Conservation (phyloP, 2,329 filamentous ascomycete species). For the Plectosphaerella plurivora region DNA sequence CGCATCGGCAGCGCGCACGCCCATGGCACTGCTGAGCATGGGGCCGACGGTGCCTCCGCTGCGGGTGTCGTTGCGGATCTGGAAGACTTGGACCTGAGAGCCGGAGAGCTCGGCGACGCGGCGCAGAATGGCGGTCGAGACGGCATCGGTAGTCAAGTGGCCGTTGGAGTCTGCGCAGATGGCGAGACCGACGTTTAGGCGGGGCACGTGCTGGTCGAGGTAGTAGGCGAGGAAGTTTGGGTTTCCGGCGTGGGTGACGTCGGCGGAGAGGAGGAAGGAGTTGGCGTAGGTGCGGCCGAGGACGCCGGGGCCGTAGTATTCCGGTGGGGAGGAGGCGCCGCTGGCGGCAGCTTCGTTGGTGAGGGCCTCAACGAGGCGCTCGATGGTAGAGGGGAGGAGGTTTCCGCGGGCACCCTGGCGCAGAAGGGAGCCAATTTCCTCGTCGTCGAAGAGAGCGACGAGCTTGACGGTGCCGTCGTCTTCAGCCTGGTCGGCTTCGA, state of each 20-base stretch:
- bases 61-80: constrained; percentile 88
- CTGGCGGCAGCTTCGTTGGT: constrained; percentile 44
- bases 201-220: constrained; percentile 78
- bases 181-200: constrained; percentile 82
- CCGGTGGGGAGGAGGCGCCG: constrained; percentile 21
- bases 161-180: constrained; percentile 82
- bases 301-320: constrained; percentile 41
- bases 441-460: constrained; percentile 92
- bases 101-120: constrained; percentile 71
- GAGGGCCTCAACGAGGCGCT: constrained; percentile 71
- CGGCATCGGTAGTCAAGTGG: constrained; percentile 91
- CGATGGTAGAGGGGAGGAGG: constrained; percentile 76
- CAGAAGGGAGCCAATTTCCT: constrained; percentile 89
- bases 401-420: constrained; percentile 88
- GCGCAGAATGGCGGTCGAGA: constrained; percentile 76
- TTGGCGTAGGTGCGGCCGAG: constrained; percentile 82
- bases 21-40: constrained; percentile 75
- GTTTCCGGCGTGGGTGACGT: constrained; percentile 91
- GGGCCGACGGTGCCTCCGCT: constrained; percentile 95
- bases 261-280: constrained; percentile 87
- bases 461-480: constrained; percentile 74
- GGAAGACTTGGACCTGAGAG: constrained; percentile 77
- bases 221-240: constrained; percentile 88
- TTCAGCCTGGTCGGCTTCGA: constrained; percentile 57
- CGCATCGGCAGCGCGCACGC: constrained; percentile 78